phyloP scores from a whole-genome alignment of 2,329 filamentous ascomycete species.

The Sclerotinia trifoliorum region DNA sequence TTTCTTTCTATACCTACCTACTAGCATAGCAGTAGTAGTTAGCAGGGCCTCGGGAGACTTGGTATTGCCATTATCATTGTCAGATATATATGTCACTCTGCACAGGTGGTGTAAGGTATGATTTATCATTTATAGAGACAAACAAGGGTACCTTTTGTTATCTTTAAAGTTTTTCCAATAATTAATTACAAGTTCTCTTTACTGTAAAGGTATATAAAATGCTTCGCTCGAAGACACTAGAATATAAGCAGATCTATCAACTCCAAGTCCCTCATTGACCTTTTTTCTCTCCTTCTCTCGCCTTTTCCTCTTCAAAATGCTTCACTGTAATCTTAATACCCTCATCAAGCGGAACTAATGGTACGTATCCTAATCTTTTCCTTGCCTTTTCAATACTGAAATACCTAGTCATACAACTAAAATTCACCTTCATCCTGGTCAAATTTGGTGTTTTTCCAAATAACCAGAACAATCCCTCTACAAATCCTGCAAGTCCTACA shows the following conservation, averaged over 20 bases:
- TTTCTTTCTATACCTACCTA: too few species aligned
- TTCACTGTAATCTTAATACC: constrained; percentile 47
- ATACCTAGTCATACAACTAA: constrained; percentile 73
- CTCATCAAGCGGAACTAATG: constrained; percentile 64
- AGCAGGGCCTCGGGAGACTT: too few species aligned
- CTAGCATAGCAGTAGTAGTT: not conserved
- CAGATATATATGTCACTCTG: not conserved
- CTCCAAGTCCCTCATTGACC: not conserved
- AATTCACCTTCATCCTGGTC: constrained; percentile 48
- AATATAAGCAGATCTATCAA: not conserved
- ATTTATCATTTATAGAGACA: not conserved
- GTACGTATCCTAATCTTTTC: constrained; percentile 65
- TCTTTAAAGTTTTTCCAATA: not conserved
- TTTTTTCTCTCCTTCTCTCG: constrained; percentile 36
- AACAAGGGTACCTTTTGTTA: constrained; percentile 2
- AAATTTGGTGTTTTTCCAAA: constrained; percentile 56
- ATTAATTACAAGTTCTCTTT: constrained; percentile 14
- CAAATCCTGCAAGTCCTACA: constrained; percentile 43
- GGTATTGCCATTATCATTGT: not conserved
- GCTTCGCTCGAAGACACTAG: not conserved
- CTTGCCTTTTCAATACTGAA: constrained; percentile 76
- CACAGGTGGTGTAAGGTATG: not conserved
- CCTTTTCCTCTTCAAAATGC: constrained; percentile 33
- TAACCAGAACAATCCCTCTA: constrained; percentile 52
- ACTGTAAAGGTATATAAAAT: not conserved